Base-by-base conservation (phyloP, 2,329 filamentous ascomycete genomes). In the Amauroascus niger region DNA sequence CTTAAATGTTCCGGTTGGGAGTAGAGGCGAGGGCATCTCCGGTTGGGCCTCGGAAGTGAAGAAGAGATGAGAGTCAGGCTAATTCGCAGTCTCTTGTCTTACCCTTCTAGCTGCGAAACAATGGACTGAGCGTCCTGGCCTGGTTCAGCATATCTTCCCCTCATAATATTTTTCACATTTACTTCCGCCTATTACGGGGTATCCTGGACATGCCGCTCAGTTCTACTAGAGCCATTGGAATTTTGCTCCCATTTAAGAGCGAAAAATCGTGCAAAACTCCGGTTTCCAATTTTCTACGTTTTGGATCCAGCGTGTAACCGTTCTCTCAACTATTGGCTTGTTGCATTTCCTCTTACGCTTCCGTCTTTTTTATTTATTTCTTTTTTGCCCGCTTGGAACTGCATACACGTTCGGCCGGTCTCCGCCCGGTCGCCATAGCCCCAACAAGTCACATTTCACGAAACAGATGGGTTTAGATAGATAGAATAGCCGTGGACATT, bases 41-140 rank as follows among this genome's bases (percentile, higher is more conserved):
- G 91, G 91, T 2, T 97, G 91, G 91, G 83, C 88, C 7, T 83
- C 77, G 39, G 91, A 97, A 74, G 79, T 95, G 63, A 91, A 93
- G 76, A 86, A 84, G 74, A 80, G 86, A 74, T 89, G 54, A 43
- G 55, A 26, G 14, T 3, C n/a, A n/a, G n/a, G n/a, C n/a, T n/a
- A 33, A 30, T 35, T 57, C 46, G 49, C 58, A 52, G 49, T 35
- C 39, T 51, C 20, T 54, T 49, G 52, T 35, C 57, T 53, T 13
- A 3, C 5, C n/a, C 18, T 56, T 26, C 32, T 49, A 3, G 44
- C 18, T 47, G 28, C 44, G n/a, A 47, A 4, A 18, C n/a, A 45
- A 28, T 45, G 3, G 11, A n/a, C n/a, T 32, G 26, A 18, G 37
- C 20, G n/a, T 47, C 44, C 32, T 11, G 9, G 16, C 32, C 18